Conservation (phyloP, 1,139 yeast genomes). For the Kodamaea sp. region DNA sequence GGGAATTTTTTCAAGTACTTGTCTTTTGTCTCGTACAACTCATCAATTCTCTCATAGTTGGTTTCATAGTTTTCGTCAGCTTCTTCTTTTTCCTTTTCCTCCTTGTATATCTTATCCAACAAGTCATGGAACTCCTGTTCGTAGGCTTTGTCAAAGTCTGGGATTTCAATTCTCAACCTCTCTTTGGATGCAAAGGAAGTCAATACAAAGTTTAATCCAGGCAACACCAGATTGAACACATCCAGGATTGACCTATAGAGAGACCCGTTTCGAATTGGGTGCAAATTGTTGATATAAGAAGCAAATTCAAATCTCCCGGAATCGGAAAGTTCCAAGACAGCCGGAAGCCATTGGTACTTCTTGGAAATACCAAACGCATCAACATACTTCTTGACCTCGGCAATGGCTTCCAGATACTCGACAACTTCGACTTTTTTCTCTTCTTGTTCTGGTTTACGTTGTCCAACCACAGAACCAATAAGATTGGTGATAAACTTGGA, state of each 20-base stretch:
- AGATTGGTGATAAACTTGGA: background rate
- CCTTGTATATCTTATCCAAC: constrained; percentile 3
- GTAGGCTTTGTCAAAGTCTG: constrained; percentile 17
- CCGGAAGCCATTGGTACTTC: constrained; percentile 34
- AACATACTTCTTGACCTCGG: constrained; percentile 19
- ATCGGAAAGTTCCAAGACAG: constrained; percentile 20
- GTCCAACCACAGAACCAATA: background rate
- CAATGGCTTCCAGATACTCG: constrained; percentile 13
- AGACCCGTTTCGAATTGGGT: constrained; percentile 26
- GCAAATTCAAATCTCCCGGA: constrained; percentile 17
- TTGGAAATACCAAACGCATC: constrained; percentile 22
- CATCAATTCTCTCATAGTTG: constrained; percentile 6
- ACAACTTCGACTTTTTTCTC: constrained; percentile 8
- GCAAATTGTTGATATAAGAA: constrained; percentile 44
- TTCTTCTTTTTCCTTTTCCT: constrained; percentile 8
- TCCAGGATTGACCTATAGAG: constrained; percentile 31
- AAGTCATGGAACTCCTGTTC: constrained; percentile 16
- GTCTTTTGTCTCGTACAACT: constrained; percentile 10
- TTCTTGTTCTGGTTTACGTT: background rate
- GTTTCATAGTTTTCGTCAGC: constrained; percentile 9
- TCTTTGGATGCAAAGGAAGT: constrained; percentile 24
- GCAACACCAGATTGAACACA: constrained; percentile 29
- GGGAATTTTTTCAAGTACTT: constrained; percentile 17
- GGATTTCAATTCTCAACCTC: constrained; percentile 19
- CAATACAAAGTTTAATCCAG: constrained; percentile 32